Conservation (phyloP, 2,329 filamentous ascomycete species). For the Trichoderma sp. region DNA sequence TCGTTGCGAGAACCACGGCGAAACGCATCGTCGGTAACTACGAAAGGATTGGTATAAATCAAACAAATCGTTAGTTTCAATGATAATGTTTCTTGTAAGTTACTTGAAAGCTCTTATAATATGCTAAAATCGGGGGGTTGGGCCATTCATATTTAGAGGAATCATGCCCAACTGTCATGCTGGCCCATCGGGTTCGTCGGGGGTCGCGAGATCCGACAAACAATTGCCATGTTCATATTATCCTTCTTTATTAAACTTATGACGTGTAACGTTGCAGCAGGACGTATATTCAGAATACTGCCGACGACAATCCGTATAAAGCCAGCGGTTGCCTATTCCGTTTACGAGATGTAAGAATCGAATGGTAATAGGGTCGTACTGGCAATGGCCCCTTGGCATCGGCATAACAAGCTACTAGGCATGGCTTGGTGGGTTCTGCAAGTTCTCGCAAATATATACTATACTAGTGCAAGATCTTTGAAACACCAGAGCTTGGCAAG, state of each 20-base stretch:
- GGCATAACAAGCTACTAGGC: neutral
- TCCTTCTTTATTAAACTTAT: neutral
- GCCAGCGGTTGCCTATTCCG: neutral
- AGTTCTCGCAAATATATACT: neutral
- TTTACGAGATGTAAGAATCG: neutral
- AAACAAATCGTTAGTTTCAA: neutral
- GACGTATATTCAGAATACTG: neutral
- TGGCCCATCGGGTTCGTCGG: neutral
- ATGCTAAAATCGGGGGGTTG: neutral
- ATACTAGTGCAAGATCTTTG: neutral
- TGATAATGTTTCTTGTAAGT: neutral
- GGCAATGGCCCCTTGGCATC: neutral
- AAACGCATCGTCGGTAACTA: slow-evolving; percentile 7
- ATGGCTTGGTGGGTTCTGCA: neutral
- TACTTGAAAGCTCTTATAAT: neutral
- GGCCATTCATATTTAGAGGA: neutral
- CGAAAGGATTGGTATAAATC: neutral
- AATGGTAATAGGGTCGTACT: neutral
- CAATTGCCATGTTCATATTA: neutral
- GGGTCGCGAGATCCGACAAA: neutral
- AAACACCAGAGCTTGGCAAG: neutral
- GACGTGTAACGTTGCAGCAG: neutral
- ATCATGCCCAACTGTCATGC: neutral
- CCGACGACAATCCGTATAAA: neutral
- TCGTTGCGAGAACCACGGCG: neutral